phyloP scores from a whole-genome alignment of 305 asterid species.

The Andrographis paniculata region DNA sequence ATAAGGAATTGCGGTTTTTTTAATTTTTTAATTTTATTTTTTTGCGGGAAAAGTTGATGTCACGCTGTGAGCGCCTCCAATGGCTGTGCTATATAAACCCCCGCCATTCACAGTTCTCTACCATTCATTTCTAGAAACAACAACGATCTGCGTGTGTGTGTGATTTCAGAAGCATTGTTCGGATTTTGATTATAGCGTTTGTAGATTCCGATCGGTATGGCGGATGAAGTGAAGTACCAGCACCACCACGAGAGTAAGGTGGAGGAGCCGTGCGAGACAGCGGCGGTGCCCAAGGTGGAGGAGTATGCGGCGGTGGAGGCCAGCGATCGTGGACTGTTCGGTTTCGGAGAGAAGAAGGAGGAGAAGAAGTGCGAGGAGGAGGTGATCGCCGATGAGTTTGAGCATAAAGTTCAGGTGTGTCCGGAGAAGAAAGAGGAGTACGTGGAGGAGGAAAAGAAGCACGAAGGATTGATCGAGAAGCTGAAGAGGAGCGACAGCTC shows the following conservation, averaged over 20 bases:
- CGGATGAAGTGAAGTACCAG: conserved; percentile 7
- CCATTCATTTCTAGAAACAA: too few relatives aligned
- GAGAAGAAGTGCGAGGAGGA: conserved; percentile 6
- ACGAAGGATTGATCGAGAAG: conserved; percentile 5
- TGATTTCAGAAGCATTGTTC: too few relatives aligned
- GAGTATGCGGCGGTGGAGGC: not conserved
- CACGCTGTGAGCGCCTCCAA: too few relatives aligned
- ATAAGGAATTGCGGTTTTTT: too few relatives aligned
- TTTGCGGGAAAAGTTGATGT: too few relatives aligned
- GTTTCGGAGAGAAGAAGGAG: conserved; percentile 1
- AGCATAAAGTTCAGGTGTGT: conserved; percentile 1
- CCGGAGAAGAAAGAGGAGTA: conserved; percentile 1
- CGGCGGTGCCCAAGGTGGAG: not conserved
- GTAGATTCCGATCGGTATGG: too few relatives aligned
- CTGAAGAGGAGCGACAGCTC: conserved; percentile 8
- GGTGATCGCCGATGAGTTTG: conserved; percentile 1
- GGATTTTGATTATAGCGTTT: too few relatives aligned
- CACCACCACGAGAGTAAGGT: conserved; percentile 1
- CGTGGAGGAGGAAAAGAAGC: conserved; percentile 3
- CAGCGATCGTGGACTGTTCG: conserved; percentile 14
- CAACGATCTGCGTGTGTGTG: too few relatives aligned
- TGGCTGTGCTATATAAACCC: too few relatives aligned
- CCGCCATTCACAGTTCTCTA: too few relatives aligned
- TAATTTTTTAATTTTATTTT: too few relatives aligned
- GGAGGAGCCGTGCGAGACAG: not conserved